A percentile compares a stretch with the other conserved stretches of the same genome.
Evolutionary conservation across 148 eudicot species (phyloP).

Genomic region (Euryodendron excelsum): DNA sequence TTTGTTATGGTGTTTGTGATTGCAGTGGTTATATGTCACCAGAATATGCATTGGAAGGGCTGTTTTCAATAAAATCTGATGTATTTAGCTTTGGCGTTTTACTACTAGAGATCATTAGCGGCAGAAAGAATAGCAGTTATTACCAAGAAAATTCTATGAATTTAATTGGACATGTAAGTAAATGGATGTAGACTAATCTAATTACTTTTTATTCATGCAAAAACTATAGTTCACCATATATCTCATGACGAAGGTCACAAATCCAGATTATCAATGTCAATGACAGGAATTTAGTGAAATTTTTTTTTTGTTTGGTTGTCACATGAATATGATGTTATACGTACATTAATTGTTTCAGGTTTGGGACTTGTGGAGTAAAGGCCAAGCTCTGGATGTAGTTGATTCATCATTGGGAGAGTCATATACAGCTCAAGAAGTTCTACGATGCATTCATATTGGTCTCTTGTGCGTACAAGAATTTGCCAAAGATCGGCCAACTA

Average conservation of each 20-base stretch:
- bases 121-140: constrained; percentile 46
- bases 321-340: too few species aligned
- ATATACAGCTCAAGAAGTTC: constrained; percentile 19
- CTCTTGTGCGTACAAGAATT: constrained; percentile 53
- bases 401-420: constrained; percentile 27
- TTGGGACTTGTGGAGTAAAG: constrained; percentile 48
- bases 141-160: constrained; percentile 40
- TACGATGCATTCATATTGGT: constrained; percentile 40
- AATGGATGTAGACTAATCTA: background rate
- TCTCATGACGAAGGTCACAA: background rate
- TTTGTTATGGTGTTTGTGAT: background rate
- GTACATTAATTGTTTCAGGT: constrained; percentile 35
- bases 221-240: background rate
- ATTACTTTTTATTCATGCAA: background rate
- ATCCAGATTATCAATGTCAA: too few species aligned
- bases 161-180: constrained; percentile 59
- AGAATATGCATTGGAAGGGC: constrained; percentile 55
- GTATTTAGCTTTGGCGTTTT: constrained; percentile 61
- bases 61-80: constrained; percentile 50
- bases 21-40: constrained; percentile 68
- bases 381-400: constrained; percentile 22
- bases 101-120: constrained; percentile 45
- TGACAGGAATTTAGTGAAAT: too few species aligned
- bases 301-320: too few species aligned
- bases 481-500: constrained; percentile 47